Conservation (phyloP, 306 rosid genomes). For the Inga oerstediana region DNA sequence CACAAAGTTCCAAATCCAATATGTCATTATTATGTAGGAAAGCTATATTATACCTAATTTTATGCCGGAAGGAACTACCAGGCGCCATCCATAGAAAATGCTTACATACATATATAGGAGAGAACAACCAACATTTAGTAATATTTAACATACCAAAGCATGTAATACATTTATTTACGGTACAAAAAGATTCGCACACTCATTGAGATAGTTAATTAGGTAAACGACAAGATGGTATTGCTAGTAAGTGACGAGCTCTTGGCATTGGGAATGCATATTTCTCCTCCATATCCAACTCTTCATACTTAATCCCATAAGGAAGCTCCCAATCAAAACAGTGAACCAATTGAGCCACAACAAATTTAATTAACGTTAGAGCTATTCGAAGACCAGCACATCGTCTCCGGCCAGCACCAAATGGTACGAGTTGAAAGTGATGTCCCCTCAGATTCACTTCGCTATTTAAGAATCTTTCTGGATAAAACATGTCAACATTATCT, state of each 20-base stretch:
- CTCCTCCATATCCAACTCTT: slow-evolving; percentile 30
- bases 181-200: too few species aligned
- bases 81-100: neutral
- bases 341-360: slow-evolving; percentile 27
- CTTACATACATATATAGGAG: neutral
- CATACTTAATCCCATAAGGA: neutral
- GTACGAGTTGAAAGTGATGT: slow-evolving; percentile 25
- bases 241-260: slow-evolving; percentile 30
- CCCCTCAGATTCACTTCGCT: slow-evolving; percentile 16
- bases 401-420: slow-evolving; percentile 37
- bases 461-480: slow-evolving; percentile 26
- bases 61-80: too few species aligned
- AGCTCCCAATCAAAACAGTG: slow-evolving; percentile 42
- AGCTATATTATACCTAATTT: too few species aligned
- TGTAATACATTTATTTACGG: too few species aligned
- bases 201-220: neutral
- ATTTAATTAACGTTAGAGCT: slow-evolving; percentile 1
- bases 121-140: too few species aligned
- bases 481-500: slow-evolving; percentile 6
- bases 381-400: slow-evolving; percentile 36
- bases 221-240: slow-evolving; percentile 11
- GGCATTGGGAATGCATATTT: slow-evolving; percentile 31
- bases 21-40: too few species aligned
- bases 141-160: too few species aligned
- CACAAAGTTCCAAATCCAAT: too few species aligned